Percentiles rank a stretch among this genome's conserved stretches.
Conservation (phyloP, 148 eudicot species). For the Oxyria digyna region DNA sequence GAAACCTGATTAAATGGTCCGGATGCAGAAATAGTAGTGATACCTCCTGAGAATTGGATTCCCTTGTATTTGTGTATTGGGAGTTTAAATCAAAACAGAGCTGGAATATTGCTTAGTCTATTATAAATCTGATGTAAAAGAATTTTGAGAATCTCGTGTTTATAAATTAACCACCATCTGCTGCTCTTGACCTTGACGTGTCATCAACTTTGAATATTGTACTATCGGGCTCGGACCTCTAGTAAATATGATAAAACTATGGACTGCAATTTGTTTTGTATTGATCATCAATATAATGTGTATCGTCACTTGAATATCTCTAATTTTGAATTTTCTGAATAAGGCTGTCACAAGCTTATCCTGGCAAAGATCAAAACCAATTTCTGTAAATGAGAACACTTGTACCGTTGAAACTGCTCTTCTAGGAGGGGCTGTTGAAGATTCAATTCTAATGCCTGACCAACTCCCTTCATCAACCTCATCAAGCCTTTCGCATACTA, state of each 20-base stretch:
- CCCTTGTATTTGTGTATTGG: neutral
- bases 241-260: neutral
- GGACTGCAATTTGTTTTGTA: neutral
- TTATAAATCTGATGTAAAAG: neutral
- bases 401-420: slow-evolving; percentile 78
- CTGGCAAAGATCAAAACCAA: slow-evolving; percentile 94
- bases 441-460: slow-evolving; percentile 91
- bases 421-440: slow-evolving; percentile 76
- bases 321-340: slow-evolving; percentile 11
- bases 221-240: neutral
- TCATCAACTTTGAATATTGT: neutral
- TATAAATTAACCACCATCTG: neutral
- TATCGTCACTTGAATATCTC: neutral
- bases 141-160: neutral
- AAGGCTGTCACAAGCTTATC: slow-evolving; percentile 87
- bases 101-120: neutral
- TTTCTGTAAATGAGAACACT: slow-evolving; percentile 48
- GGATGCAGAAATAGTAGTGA: neutral
- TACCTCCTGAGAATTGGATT: neutral
- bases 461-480: slow-evolving; percentile 66
- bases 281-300: neutral
- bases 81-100: neutral
- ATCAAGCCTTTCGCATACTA: slow-evolving; percentile 34
- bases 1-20: neutral
- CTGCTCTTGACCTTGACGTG: neutral